These are phyloP conservation scores for Fragaria iinumae DNA, from an alignment of 306 rosid genomes.

Conservation along the genomic window DNA sequence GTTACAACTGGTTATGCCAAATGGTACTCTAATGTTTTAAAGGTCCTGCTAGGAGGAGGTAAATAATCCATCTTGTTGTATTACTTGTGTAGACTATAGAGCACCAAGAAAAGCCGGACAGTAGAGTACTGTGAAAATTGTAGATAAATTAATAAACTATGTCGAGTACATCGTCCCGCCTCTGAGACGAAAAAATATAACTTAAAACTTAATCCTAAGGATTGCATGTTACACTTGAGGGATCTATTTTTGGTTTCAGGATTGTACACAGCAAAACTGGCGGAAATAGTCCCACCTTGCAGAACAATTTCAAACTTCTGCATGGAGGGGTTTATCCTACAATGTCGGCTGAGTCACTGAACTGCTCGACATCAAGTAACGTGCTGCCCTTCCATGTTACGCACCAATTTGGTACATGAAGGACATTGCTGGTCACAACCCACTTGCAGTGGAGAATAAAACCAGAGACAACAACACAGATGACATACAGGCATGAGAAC, in stretches of 20 bases:
- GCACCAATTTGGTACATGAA: neutral
- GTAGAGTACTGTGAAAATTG: too few species aligned
- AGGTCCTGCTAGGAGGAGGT: too few species aligned
- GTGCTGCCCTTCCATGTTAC: neutral
- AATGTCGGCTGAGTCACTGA: neutral
- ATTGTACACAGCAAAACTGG: constrained; percentile 8
- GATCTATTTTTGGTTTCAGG: neutral
- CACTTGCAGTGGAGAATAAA: neutral
- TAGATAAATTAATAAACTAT: too few species aligned
- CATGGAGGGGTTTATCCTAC: neutral
- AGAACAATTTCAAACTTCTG: neutral
- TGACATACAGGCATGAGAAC: neutral
- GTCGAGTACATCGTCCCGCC: too few species aligned
- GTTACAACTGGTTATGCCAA: too few species aligned
- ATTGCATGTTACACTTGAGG: neutral
- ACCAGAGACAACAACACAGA: neutral
- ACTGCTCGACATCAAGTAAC: neutral
- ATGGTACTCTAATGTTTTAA: too few species aligned
- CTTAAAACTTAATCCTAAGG: neutral
- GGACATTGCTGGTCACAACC: neutral
- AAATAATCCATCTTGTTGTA: too few species aligned
- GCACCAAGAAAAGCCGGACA: too few species aligned
- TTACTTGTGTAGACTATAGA: too few species aligned
- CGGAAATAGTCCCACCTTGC: neutral
- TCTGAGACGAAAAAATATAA: neutral